These are phyloP conservation scores for Hyphodiscus sp. DNA, from an alignment of 2,329 filamentous ascomycete species.

Conservation along the genomic window DNA sequence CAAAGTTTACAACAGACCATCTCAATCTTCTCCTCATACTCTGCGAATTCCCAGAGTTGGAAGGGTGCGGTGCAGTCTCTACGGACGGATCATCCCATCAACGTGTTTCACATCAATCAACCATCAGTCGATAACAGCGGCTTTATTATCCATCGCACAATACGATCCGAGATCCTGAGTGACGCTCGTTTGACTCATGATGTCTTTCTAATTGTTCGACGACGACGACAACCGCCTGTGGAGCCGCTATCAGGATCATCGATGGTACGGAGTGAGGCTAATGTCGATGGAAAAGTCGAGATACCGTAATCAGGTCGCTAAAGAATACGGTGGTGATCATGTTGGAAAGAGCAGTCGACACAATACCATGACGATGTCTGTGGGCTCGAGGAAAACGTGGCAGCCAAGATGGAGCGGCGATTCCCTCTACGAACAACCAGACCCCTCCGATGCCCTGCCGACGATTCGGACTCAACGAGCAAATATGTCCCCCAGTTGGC, in stretches of 20 bases:
- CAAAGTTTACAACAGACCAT: neutral
- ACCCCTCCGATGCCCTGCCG: neutral
- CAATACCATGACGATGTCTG: conserved; percentile 19
- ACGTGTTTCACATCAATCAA: conserved; percentile 6
- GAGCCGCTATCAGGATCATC: conserved; percentile 15
- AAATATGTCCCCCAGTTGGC: conserved; percentile 3
- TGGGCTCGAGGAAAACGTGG: conserved; percentile 14
- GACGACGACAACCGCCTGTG: conserved; percentile 14
- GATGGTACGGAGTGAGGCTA: conserved; percentile 18
- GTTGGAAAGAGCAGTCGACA: conserved; percentile 6
- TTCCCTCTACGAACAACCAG: neutral
- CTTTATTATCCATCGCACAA: neutral
- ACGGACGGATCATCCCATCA: neutral
- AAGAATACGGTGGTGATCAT: conserved; percentile 19
- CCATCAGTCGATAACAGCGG: neutral
- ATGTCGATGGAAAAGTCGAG: conserved; percentile 25
- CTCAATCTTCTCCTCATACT: neutral
- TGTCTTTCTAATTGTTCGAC: conserved; percentile 19
- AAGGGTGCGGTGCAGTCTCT: conserved; percentile 1
- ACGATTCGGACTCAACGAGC: neutral
- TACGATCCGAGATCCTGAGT: conserved; percentile 1
- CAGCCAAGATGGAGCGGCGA: neutral
- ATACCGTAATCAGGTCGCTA: conserved; percentile 17
- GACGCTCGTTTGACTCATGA: conserved; percentile 18
- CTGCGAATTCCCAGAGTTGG: neutral